Evolutionary conservation across 1,284 basidiomycete species (phyloP), one percentile per base, ranked within the genome.

Genomic region (Porodaedalea pini): DNA sequence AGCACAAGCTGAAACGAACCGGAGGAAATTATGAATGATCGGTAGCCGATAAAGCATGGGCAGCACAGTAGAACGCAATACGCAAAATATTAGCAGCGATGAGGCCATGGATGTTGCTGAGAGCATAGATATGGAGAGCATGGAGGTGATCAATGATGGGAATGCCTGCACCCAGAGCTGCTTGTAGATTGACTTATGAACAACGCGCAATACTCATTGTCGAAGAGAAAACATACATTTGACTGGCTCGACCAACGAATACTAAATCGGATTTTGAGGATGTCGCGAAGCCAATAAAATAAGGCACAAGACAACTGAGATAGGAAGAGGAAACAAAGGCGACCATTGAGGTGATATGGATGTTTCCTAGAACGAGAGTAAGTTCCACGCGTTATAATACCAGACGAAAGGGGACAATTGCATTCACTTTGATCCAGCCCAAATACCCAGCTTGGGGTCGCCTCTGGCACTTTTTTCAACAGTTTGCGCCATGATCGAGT

Each of bases 401-500:
- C 17, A 51, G 37, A 25, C 32, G 10, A 13, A 29, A 54, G 11
- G 10, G 27, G 8, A 37, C 40, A 70, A 76, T 44, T n/a, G n/a
- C n/a, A n/a, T n/a, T n/a, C 58, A 86, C 86, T 73, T 83, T 47
- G 86, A 88, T 59, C 81, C 84, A 13, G 85, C 79, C 60, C 88
- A 87, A 0, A 86, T 21, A 2, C 71, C 67, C 4, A 88, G 65
- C 48, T 68, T 74, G 8, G 76, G 69, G 60, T 80, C 76, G 0
- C 68, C 66, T 2, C 59, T 62, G 4, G 62, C 49, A n/a, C 50
- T 75, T 72, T 41, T 69, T 68, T 1, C 67, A 49, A 11, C 56
- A 52, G 59, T 53, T 61, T 74, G 72, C 0, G 73, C 65, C 47
- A 75, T 66, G 13, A 72, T 10, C 3, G 78, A 64, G 60, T 85